Base-by-base conservation (phyloP, 1,284 basidiomycete genomes). In the Ganoderma resinaceum region DNA sequence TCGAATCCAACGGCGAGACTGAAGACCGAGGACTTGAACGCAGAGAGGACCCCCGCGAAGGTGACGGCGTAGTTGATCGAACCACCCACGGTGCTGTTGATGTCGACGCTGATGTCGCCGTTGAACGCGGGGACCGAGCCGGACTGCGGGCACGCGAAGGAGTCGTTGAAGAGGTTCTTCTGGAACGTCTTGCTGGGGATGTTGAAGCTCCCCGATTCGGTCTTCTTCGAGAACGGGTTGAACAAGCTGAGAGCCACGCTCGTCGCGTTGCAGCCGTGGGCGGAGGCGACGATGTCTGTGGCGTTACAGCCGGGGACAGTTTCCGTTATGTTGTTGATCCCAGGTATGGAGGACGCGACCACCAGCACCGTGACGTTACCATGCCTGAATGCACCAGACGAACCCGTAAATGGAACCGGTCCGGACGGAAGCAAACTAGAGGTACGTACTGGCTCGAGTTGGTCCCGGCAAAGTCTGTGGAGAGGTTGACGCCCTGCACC, bases 401-500 rank as follows among this genome's bases (percentile, higher is more conserved):
- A 11, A n/a, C 23, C 33, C 26, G 20, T 9, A 2, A 33, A 3
- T 9, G 61, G 4, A 43, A 20, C 20, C n/a, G 8, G 43, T 7
- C 2, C 37, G 18, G 7, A 26, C n/a, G 37, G 23, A 9, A 29
- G 5, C 14, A 40, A 29, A 26, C 31, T 6, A 20, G 20, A 26
- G 16, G 20, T 5, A 72, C 74, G 68, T 69, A 72, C 81, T 74
- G 75, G 20, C 75, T 70, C 14, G 77, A 70, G 66, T 83, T 80
- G 9, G 78, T 74, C 4, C 77, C 76, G 29, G 67, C 73, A 66
- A 84, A 86, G 60, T 84, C 75, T 1, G 82, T 84, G 65, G 84
- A 82, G 11, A 88, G 69, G 2, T 74, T 63, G 2, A 87, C 76
- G 1, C 79, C 82, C 58, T 81, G 78, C 29, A 87, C 85, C 6